These are phyloP conservation scores for Linnemannia elongata DNA, from an alignment of 192 early-diverging fungal genomes.

Conservation along the genomic window DNA sequence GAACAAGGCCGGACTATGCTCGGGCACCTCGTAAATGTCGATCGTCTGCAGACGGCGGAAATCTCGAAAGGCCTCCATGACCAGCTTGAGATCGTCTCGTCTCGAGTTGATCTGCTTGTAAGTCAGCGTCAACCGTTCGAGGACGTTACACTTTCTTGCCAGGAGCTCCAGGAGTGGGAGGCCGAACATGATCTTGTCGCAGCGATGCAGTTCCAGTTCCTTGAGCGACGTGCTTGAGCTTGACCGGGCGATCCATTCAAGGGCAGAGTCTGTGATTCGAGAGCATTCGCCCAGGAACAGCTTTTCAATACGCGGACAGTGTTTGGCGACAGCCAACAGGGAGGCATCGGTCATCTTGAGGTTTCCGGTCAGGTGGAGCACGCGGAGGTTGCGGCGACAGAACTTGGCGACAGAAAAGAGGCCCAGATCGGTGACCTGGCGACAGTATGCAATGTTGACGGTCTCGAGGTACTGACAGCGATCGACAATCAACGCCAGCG, in stretches of 20 bases:
- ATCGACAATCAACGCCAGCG: conserved; percentile 46
- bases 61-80: conserved; percentile 55
- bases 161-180: conserved; percentile 30
- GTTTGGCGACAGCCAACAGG: conserved; percentile 53
- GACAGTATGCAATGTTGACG: conserved; percentile 43
- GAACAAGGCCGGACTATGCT: conserved; percentile 50
- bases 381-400: conserved; percentile 45
- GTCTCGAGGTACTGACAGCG: conserved; percentile 43
- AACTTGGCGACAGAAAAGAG: conserved; percentile 50
- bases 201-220: conserved; percentile 50
- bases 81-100: conserved; percentile 51
- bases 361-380: conserved; percentile 58
- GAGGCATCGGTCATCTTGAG: conserved; percentile 62
- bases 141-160: conserved; percentile 23
- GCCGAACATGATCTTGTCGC: conserved; percentile 46
- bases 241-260: conserved; percentile 55
- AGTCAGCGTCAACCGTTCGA: conserved; percentile 37
- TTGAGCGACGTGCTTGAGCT: conserved; percentile 39
- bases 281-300: conserved; percentile 63
- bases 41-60: conserved; percentile 21
- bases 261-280: conserved; percentile 57
- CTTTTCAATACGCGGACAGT: conserved; percentile 60
- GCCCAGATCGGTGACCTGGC: conserved; percentile 39
- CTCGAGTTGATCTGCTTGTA: conserved; percentile 55
- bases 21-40: conserved; percentile 45